phyloP scores from a whole-genome alignment of 176 grass and related monocot species.

The Musa itinerans region DNA sequence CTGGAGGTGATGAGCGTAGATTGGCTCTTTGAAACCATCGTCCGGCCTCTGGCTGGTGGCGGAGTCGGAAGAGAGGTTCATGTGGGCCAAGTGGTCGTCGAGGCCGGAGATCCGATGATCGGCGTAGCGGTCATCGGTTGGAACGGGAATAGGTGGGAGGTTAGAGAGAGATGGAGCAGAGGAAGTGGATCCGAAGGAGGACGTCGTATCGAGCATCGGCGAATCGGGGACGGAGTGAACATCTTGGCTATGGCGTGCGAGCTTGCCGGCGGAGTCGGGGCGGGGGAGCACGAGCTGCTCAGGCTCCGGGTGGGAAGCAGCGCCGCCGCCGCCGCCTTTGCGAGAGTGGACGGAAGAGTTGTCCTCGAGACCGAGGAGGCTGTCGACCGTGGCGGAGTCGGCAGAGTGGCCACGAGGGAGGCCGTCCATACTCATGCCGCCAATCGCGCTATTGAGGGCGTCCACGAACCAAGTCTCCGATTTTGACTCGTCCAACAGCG shows the following conservation, averaged over 20 bases:
- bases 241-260: not conserved
- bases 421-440: slow-evolving; percentile 40
- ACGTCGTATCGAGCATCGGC: no score
- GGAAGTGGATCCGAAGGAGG: no score
- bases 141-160: slow-evolving; percentile 9
- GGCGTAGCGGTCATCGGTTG: slow-evolving; percentile 37
- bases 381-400: slow-evolving; percentile 80
- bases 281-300: slow-evolving; percentile 10
- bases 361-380: slow-evolving; percentile 84
- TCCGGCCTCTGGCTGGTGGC: slow-evolving; percentile 4
- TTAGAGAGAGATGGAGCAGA: no score
- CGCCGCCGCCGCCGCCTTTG: slow-evolving; percentile 11
- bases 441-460: slow-evolving; percentile 79
- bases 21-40: slow-evolving; percentile 22
- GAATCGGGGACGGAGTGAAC: no score
- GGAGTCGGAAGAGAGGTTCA: slow-evolving; percentile 32
- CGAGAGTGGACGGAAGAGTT: slow-evolving; percentile 72
- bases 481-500: slow-evolving; percentile 75
- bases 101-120: slow-evolving; percentile 30
- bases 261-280: slow-evolving; percentile 1
- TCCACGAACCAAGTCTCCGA: slow-evolving; percentile 96
- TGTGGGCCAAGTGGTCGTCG: slow-evolving; percentile 2
- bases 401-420: slow-evolving; percentile 61
- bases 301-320: slow-evolving; percentile 20
- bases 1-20: not conserved